A percentile compares a stretch with the other conserved stretches of the same genome.
Conservation (phyloP, 2,329 filamentous ascomycete genomes). For the Sporothrix protearum region DNA sequence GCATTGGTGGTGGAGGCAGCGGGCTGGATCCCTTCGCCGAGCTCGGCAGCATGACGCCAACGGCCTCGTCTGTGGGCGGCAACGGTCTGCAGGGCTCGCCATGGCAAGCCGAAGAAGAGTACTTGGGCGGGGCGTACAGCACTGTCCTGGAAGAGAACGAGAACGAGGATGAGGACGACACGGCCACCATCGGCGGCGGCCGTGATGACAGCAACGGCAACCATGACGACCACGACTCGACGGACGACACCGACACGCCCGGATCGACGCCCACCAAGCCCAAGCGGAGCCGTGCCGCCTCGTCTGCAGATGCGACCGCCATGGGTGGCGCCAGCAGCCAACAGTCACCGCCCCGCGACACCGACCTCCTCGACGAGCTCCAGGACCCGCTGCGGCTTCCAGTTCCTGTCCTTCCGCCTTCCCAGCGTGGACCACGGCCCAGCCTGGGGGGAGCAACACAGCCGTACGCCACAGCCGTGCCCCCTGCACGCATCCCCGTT, state of each 20-base stretch:
- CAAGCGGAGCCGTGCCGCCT: conserved; percentile 11
- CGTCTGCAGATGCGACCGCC: conserved; percentile 21
- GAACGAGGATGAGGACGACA: conserved; percentile 25
- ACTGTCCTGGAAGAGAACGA: conserved; percentile 27
- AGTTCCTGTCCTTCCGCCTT: not conserved
- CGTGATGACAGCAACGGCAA: conserved; percentile 29
- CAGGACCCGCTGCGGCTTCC: not conserved
- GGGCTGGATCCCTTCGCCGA: conserved; percentile 20
- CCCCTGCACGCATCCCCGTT: not conserved
- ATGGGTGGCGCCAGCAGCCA: conserved; percentile 4
- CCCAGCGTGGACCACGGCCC: not conserved
- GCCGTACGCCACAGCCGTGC: not conserved
- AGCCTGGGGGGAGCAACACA: not conserved
- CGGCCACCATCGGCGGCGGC: conserved; percentile 24
- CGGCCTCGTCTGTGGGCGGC: not conserved
- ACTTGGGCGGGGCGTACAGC: conserved; percentile 25
- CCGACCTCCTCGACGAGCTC: not conserved
- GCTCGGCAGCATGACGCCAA: conserved; percentile 17
- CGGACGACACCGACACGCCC: conserved; percentile 17
- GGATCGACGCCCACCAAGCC: conserved; percentile 3
- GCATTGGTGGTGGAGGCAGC: not conserved
- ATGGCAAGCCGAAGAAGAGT: conserved; percentile 22
- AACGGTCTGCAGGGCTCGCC: conserved; percentile 16
- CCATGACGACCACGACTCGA: conserved; percentile 28
- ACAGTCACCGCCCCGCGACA: not conserved